Evolutionary conservation across 164 flowering plant species (phyloP).

Genomic region (Liriodendron chinense): DNA sequence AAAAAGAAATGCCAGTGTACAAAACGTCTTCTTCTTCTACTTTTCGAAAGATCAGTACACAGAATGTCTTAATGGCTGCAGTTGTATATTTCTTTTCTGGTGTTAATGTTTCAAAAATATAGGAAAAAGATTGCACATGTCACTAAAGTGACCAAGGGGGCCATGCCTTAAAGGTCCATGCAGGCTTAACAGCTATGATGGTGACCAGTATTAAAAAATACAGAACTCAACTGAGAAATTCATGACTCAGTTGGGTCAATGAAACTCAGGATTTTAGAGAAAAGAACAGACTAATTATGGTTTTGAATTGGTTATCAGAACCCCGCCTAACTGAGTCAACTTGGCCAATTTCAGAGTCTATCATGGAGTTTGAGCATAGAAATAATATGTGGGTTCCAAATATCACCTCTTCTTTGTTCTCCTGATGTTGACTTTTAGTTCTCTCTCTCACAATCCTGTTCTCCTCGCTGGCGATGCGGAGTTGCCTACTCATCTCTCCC

Average conservation of each 20-base stretch:
- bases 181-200: not conserved
- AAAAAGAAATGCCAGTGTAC: not conserved
- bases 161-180: not conserved
- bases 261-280: not conserved
- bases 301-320: not conserved
- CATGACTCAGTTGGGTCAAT: not conserved
- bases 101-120: no score
- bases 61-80: no score
- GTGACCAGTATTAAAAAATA: not conserved
- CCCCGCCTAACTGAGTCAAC: not conserved
- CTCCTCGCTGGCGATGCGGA: constrained; percentile 51
- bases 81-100: no score
- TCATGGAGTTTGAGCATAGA: not conserved
- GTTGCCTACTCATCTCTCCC: constrained; percentile 43
- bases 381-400: not conserved
- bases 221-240: not conserved
- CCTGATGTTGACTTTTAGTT: constrained; percentile 59
- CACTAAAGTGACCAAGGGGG: not conserved
- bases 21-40: no score
- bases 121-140: no score
- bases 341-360: not conserved
- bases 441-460: constrained; percentile 58
- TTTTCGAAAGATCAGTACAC: no score
- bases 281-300: not conserved
- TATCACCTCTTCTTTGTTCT: constrained; percentile 73